Evolutionary conservation across 1,139 yeast species (phyloP).

Genomic region (Ogataea hybrid): DNA sequence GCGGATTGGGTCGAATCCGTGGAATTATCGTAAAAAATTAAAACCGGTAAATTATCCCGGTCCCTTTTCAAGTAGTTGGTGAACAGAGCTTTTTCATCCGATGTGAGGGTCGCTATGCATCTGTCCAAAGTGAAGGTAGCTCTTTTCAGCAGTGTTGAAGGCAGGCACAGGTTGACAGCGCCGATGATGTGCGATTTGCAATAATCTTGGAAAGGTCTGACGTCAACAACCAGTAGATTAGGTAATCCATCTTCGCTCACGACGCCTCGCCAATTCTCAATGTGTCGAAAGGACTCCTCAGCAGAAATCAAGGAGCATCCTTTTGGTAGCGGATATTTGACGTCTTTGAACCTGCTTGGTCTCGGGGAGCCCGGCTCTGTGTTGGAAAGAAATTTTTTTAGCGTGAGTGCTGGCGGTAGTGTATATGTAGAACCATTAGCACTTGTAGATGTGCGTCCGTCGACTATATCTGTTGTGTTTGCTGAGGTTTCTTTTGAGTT

Average conservation of each 20-base stretch:
- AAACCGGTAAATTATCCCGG: conserved; percentile 33
- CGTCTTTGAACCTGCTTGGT: conserved; percentile 23
- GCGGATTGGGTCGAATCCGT: conserved; percentile 20
- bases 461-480: conserved; percentile 3
- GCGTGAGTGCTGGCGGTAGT: conserved; percentile 7
- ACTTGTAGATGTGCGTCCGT: background rate
- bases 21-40: conserved; percentile 42
- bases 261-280: conserved; percentile 19
- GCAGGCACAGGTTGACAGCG: conserved; percentile 53
- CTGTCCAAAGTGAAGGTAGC: conserved; percentile 46
- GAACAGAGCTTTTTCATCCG: conserved; percentile 37
- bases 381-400: conserved; percentile 14
- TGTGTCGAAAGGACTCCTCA: conserved; percentile 18
- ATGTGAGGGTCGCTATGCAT: conserved; percentile 49
- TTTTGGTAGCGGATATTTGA: conserved; percentile 23
- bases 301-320: conserved; percentile 20
- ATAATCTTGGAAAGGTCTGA: conserved; percentile 54
- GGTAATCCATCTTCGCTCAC: conserved; percentile 26
- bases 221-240: conserved; percentile 43
- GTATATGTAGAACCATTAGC: background rate
- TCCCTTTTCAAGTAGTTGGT: conserved; percentile 25
- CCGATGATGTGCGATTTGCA: conserved; percentile 44
- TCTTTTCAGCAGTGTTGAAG: conserved; percentile 51
- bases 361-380: conserved; percentile 17
- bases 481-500: conserved; percentile 5